Evolutionary conservation across 202 grass and related monocot species (phyloP), one percentile per base, ranked within the genome.

Genomic region (Eragrostis tef): DNA sequence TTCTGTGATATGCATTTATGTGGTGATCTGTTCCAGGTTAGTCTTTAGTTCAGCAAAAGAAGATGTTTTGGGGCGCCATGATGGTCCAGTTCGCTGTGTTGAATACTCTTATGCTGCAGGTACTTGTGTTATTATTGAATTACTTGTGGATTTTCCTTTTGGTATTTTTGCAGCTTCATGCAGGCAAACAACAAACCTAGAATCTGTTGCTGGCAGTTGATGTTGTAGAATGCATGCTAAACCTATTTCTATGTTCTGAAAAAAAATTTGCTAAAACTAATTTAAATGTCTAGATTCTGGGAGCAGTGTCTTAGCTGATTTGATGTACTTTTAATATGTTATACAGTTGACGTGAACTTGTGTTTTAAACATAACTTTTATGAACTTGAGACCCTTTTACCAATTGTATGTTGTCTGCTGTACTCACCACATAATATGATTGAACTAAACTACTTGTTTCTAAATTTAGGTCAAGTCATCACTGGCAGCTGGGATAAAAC

Each of bases 401-500:
- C 2, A 27, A 34, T 21, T 52, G 19, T 67, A 64, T 46, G 64
- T 74, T 14, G 60, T 51, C 34, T 53, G 14, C 41, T 62, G 17
- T 71, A 26, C 13, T 15, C 16, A 81, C 7, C n/a, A 49, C 41
- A 25, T 31, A 81, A 76, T 51, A 62, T 22, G 24, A 14, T n/a
- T 25, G 59, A 60, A 77, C 8, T 73, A 64, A 53, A 89, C 53
- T 70, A 9, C 66, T n/a, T 21, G 25, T 82, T 59, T 87, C 13
- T 81, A 27, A 29, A 73, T 76, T 70, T 79, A 98, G 96, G 90
- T 0, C 96, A 99, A 89, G 92, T 99, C 42, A 93, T 99, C 44
- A 95, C 93, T 42, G 96, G 96, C 22, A 95, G 96, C 87, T 99
- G 92, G 96, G 96, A 99, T 83, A 99, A 95, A 81, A 99, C 90